These are phyloP conservation scores for Otatea glauca DNA, from an alignment of 176 grass and related monocot genomes.

Conservation along the genomic window DNA sequence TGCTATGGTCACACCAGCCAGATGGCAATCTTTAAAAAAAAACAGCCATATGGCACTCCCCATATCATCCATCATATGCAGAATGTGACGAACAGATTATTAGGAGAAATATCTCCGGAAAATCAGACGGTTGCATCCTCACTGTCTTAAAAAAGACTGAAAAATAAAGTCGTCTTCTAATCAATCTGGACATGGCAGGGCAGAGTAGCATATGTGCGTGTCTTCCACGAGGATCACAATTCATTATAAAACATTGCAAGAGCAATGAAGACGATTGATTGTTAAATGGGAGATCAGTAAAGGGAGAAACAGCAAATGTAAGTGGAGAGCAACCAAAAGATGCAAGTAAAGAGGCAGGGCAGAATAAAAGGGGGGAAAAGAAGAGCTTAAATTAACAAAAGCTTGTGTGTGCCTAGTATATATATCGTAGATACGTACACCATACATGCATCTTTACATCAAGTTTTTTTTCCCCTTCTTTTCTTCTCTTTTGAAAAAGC, in stretches of 20 bases:
- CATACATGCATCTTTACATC: neutral
- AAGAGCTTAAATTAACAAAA: neutral
- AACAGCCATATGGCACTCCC: neutral
- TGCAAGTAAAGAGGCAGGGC: neutral
- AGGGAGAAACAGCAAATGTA: neutral
- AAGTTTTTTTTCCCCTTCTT: no score
- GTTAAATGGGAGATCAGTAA: neutral
- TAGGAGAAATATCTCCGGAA: no score
- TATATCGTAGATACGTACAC: neutral
- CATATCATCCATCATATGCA: neutral
- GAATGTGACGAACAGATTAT: no score
- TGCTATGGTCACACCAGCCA: conserved; percentile 10
- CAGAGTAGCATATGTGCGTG: no score
- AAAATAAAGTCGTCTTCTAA: no score
- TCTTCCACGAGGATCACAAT: no score
- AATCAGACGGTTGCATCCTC: no score
- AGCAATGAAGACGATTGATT: neutral
- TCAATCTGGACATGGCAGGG: no score
- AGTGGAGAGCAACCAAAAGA: neutral
- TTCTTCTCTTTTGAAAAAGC: neutral
- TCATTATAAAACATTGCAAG: no score
- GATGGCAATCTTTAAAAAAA: no score
- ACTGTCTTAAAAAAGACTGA: no score
- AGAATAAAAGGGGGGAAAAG: neutral
- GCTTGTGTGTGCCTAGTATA: no score